These are phyloP conservation scores for Tritrichomonas foetus DNA, from an alignment of 208 protist genomes.

Conservation along the genomic window DNA sequence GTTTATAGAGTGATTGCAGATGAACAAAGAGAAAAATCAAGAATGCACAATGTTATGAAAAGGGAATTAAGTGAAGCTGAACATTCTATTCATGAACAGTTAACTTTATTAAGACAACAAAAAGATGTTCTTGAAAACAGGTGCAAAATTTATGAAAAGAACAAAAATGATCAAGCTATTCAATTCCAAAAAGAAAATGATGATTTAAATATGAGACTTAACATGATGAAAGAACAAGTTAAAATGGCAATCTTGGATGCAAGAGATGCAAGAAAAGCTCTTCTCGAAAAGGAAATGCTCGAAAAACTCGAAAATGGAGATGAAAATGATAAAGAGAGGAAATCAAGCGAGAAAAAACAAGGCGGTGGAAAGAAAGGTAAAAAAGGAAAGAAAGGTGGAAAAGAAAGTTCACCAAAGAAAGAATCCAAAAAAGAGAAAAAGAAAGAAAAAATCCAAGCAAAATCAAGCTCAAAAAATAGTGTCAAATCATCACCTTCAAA, in stretches of 20 bases:
- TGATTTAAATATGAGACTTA: background rate
- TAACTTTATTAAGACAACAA: background rate
- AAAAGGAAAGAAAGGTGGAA: background rate
- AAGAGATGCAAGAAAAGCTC: background rate
- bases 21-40: background rate
- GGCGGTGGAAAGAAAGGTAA: background rate
- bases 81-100: too few relatives aligned
- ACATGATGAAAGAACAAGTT: background rate
- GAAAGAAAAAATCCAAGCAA: too few relatives aligned
- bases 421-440: background rate
- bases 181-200: background rate
- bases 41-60: background rate
- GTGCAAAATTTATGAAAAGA: background rate
- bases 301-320: background rate
- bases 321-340: background rate
- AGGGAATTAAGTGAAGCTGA: too few relatives aligned
- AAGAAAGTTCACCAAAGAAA: background rate
- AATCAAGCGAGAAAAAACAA: background rate
- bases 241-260: background rate
- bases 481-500: too few relatives aligned
- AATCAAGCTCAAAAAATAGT: too few relatives aligned
- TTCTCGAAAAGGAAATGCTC: background rate
- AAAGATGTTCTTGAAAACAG: background rate
- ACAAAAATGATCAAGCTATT: background rate
- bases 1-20: background rate